Evolutionary conservation across 2,329 filamentous ascomycete genomes (phyloP).

Genomic region (Mycosphaerella sp.): DNA sequence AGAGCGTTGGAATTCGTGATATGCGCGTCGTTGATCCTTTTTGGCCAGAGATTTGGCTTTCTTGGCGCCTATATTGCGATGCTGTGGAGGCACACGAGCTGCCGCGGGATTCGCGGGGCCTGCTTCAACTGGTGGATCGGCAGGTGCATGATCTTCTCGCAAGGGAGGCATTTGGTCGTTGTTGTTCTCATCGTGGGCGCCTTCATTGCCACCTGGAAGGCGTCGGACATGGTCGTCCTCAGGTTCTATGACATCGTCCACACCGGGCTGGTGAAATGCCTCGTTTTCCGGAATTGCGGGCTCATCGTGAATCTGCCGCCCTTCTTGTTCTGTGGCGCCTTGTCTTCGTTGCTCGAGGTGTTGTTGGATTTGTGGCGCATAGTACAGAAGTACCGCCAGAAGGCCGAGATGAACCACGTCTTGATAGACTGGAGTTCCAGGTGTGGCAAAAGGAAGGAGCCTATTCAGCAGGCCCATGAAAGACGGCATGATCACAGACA

Average conservation of each 20-base stretch:
- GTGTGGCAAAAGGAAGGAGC: conserved; percentile 45
- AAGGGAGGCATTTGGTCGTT: background rate
- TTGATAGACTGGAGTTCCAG: conserved; percentile 42
- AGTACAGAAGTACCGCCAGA: conserved; percentile 43
- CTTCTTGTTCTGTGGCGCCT: background rate
- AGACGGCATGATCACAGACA: conserved; percentile 22
- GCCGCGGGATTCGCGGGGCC: conserved; percentile 32
- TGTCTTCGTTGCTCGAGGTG: conserved; percentile 23
- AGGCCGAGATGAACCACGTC: conserved; percentile 42
- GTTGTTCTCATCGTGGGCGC: background rate
- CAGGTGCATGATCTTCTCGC: background rate
- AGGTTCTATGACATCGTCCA: background rate
- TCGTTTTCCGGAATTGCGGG: conserved; percentile 2
- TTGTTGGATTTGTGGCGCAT: conserved; percentile 42
- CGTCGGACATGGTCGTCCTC: background rate
- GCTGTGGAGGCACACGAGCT: conserved; percentile 10
- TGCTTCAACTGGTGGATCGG: background rate
- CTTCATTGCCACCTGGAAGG: background rate
- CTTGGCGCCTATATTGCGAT: conserved; percentile 41
- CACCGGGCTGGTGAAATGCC: background rate
- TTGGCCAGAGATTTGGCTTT: conserved; percentile 45
- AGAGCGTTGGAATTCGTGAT: conserved; percentile 46
- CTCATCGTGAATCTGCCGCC: conserved; percentile 6
- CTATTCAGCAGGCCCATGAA: conserved; percentile 33
- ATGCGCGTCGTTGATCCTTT: conserved; percentile 39